These are phyloP conservation scores for Apiospora saccharicola DNA, from an alignment of 2,329 filamentous ascomycete species.

Conservation along the genomic window DNA sequence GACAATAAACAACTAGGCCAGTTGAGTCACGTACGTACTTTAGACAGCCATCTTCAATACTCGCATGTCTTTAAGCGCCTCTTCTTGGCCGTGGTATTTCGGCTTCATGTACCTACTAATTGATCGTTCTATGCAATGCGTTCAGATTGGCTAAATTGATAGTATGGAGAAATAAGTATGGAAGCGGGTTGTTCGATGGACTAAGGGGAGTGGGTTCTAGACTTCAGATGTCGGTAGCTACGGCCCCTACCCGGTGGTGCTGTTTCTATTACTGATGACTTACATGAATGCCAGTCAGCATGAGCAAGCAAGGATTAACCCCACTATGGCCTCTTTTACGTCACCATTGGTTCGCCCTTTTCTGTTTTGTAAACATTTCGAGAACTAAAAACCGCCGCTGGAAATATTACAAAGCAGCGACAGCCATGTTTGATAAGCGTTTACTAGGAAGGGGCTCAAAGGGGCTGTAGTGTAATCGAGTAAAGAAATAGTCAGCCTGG, in stretches of 20 bases:
- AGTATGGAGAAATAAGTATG: neutral
- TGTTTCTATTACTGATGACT: constrained; percentile 30
- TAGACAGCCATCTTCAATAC: neutral
- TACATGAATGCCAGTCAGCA: constrained; percentile 27
- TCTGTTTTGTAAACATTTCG: neutral
- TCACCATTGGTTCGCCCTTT: constrained; percentile 27
- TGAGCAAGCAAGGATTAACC: constrained; percentile 10
- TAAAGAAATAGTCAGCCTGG: neutral
- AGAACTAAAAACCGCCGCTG: neutral
- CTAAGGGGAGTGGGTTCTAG: neutral
- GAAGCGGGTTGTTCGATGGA: neutral
- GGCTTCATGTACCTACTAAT: no score
- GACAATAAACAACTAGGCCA: neutral
- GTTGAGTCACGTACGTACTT: neutral
- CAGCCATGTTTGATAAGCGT: neutral
- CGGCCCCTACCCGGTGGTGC: neutral
- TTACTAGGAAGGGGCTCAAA: neutral
- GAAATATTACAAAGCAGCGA: constrained; percentile 33
- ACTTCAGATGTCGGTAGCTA: no score
- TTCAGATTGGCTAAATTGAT: neutral
- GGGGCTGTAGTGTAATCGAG: neutral
- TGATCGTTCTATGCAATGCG: no score
- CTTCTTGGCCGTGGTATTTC: neutral
- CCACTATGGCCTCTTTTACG: constrained; percentile 25
- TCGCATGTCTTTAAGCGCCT: neutral